These are phyloP conservation scores for Skeletonema grethae DNA, from an alignment of 108 stramenopile genomes.

Conservation along the genomic window DNA sequence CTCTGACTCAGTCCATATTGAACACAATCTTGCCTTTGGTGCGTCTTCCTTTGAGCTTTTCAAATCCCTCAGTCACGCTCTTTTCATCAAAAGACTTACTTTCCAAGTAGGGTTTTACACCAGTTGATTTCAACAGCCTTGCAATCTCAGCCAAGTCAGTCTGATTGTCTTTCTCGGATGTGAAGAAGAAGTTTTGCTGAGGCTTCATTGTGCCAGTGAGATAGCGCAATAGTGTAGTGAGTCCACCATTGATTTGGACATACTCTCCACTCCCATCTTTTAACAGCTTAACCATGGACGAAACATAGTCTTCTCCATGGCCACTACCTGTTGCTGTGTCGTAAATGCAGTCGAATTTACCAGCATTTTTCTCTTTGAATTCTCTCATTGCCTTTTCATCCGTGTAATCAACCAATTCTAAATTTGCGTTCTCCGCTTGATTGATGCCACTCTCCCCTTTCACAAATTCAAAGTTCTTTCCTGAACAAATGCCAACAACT, in stretches of 20 bases:
- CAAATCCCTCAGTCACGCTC: slow-evolving; percentile 35
- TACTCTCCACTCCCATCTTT: slow-evolving; percentile 34
- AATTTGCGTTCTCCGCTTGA: slow-evolving; percentile 2
- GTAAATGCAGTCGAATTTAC: slow-evolving; percentile 51
- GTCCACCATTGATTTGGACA: slow-evolving; percentile 34
- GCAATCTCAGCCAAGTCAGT: slow-evolving; percentile 29
- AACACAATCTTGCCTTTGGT: slow-evolving; percentile 55
- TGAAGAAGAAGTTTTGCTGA: not conserved
- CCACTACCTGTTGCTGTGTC: slow-evolving; percentile 53
- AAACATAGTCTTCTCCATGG: slow-evolving; percentile 48
- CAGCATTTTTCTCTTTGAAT: slow-evolving; percentile 35
- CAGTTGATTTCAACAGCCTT: slow-evolving; percentile 13
- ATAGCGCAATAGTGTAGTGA: slow-evolving; percentile 12
- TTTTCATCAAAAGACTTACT: slow-evolving; percentile 38
- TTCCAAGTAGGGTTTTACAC: slow-evolving; percentile 17
- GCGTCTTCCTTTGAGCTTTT: slow-evolving; percentile 36
- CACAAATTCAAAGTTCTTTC: slow-evolving; percentile 52
- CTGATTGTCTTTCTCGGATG: slow-evolving; percentile 11
- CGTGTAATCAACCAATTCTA: slow-evolving; percentile 45
- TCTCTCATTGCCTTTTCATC: slow-evolving; percentile 25
- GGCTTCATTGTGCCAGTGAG: slow-evolving; percentile 19
- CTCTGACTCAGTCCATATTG: slow-evolving; percentile 13
- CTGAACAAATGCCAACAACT: slow-evolving; percentile 53
- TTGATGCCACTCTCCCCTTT: slow-evolving; percentile 10
- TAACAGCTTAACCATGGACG: slow-evolving; percentile 20